Percentiles rank a stretch among this genome's conserved stretches.
Evolutionary conservation across 257 asterid species (phyloP).

Genomic region (Pogostemon cablin): DNA sequence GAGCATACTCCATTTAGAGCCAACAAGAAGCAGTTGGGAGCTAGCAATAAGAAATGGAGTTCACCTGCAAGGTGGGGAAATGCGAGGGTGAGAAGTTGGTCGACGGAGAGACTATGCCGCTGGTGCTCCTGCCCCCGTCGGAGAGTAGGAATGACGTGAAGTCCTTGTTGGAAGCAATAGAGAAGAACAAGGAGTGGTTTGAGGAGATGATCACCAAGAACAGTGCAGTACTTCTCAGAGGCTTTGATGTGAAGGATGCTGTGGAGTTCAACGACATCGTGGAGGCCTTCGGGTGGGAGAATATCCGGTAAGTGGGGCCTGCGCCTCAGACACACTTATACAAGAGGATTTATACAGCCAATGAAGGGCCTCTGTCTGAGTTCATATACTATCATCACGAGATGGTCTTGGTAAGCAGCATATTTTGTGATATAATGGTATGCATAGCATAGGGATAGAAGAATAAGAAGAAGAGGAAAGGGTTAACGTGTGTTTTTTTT

Average conservation of each 20-base stretch:
- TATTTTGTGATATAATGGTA: too few species aligned
- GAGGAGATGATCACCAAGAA: constrained; percentile 69
- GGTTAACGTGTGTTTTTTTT: not conserved
- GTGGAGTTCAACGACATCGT: constrained; percentile 71
- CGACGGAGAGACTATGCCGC: constrained; percentile 73
- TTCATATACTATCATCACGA: constrained; percentile 86
- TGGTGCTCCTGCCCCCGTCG: constrained; percentile 52
- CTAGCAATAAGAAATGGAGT: constrained; percentile 46
- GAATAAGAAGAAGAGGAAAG: too few species aligned
- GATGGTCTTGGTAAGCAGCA: constrained; percentile 69
- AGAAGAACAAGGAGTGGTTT: constrained; percentile 71
- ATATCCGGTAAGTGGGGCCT: constrained; percentile 84
- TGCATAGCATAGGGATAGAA: too few species aligned
- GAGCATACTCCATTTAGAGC: not conserved
- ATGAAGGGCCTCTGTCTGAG: constrained; percentile 82
- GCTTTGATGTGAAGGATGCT: constrained; percentile 62
- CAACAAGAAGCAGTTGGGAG: not conserved
- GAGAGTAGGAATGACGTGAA: constrained; percentile 36
- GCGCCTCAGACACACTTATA: constrained; percentile 79
- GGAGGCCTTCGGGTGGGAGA: constrained; percentile 73
- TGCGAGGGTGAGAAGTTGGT: constrained; percentile 80
- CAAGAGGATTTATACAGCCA: constrained; percentile 84
- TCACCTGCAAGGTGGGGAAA: constrained; percentile 70
- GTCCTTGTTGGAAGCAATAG: constrained; percentile 46
- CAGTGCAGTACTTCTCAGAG: constrained; percentile 73